Evolutionary conservation across 495 filamentous ascomycete genomes (phyloP), one percentile per base, ranked within the genome.

Genomic region (Pseudoneurospora amorphoporcata): DNA sequence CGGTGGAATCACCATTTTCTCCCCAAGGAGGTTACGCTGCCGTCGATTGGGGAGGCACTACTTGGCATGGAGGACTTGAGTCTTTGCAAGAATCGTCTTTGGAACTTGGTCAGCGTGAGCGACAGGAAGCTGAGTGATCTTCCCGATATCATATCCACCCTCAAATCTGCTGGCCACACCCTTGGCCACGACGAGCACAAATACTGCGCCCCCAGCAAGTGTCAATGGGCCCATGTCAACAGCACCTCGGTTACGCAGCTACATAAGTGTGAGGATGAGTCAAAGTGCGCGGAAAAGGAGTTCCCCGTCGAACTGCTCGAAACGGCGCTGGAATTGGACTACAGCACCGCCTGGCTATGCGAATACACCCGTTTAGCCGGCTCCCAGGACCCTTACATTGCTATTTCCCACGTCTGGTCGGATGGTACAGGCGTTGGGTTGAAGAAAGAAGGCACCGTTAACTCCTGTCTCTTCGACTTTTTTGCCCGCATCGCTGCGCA

Each of bases 351-450:
- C 32, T 69, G 68, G 68, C 19, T 69, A 39, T 38, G 19, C 68
- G n/a, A 37, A 9, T n/a, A n/a, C n/a, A 7, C 1, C 2, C 0
- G 68, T 1, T 69, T 32, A 5, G 68, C n/a, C 68, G 68, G 68
- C 35, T 42, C 40, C 14, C 40, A 42, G 40, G 40, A 42, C 40
- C 40, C 68, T 16, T 77, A 71, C 58, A 65, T 72, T 23, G 76
- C 74, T n/a, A 76, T 77, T 12, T 77, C 76, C 23, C 76, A 76
- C 39, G 72, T 76, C 17, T 76, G 76, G 76, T 71, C 74, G 12
- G 76, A 77, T 69, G 76, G 76, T 1, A 77, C 76, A 1, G 76
- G 73, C 8, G 71, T 75, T 6, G 69, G 74, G 10, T 58, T 68
- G 45, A 68, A 71, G 35, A 68, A 43, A 0, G 5, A 39, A 8